These are phyloP conservation scores for Trametes versicolor DNA, from an alignment of 1,284 basidiomycete species.

Conservation along the genomic window DNA sequence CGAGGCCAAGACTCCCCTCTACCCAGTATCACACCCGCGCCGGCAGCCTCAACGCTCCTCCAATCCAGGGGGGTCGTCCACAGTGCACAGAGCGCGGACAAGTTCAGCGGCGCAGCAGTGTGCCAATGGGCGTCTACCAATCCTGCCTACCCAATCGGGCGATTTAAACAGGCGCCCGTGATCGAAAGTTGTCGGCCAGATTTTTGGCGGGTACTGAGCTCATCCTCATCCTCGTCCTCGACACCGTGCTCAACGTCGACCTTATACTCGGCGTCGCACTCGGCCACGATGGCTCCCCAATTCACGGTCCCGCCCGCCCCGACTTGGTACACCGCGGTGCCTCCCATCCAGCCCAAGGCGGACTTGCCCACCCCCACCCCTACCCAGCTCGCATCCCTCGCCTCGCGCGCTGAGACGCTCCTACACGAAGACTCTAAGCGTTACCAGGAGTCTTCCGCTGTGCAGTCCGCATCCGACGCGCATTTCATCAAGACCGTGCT, in stretches of 20 bases:
- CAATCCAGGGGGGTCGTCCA: background rate
- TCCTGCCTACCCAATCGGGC: background rate
- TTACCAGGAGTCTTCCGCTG: constrained; percentile 53
- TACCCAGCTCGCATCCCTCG: constrained; percentile 55
- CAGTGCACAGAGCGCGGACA: background rate
- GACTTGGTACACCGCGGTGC: constrained; percentile 66
- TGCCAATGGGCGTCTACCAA: background rate
- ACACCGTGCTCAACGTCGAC: background rate
- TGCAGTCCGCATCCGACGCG: constrained; percentile 69
- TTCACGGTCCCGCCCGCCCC: constrained; percentile 52
- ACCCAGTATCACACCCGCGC: background rate
- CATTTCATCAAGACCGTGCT: constrained; percentile 88
- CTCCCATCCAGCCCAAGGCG: constrained; percentile 41
- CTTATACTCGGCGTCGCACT: background rate
- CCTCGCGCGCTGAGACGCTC: constrained; percentile 59
- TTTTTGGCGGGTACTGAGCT: background rate
- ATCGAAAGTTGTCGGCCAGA: constrained; percentile 2
- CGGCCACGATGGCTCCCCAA: constrained; percentile 8
- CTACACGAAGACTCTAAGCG: constrained; percentile 60
- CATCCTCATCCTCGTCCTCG: background rate
- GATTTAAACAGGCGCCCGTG: background rate
- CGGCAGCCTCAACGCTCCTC: background rate
- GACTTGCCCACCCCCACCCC: constrained; percentile 49
- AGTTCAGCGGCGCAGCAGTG: background rate
- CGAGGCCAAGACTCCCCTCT: background rate